Conservation (phyloP, 306 rosid species). For the Vigna radiata region DNA sequence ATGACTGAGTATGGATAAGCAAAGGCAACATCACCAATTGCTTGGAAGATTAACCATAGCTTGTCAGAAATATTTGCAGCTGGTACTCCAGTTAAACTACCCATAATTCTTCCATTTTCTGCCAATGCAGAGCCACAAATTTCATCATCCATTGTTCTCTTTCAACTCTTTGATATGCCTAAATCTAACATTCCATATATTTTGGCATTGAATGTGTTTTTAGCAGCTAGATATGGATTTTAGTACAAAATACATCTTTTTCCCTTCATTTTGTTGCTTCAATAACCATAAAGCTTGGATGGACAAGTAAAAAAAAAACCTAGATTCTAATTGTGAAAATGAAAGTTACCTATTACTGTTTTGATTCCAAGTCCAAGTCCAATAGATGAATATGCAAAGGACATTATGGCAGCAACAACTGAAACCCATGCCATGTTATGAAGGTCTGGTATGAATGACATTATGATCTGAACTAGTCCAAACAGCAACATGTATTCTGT, state of each 20-base stretch:
- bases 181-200: background rate
- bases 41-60: conserved; percentile 74
- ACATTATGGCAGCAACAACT: conserved; percentile 76
- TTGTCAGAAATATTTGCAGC: conserved; percentile 63
- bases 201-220: background rate
- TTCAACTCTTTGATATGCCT: background rate
- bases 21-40: conserved; percentile 85
- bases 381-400: conserved; percentile 70
- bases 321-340: conserved; percentile 12
- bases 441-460: conserved; percentile 86
- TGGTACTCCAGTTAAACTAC: conserved; percentile 74
- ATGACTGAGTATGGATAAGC: conserved; percentile 82
- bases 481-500: conserved; percentile 64
- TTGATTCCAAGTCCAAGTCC: conserved; percentile 79
- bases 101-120: conserved; percentile 79
- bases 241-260: conserved; percentile 23
- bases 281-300: conserved; percentile 18
- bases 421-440: conserved; percentile 85
- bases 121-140: conserved; percentile 40
- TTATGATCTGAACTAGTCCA: conserved; percentile 70
- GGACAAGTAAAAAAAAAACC: background rate
- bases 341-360: conserved; percentile 60
- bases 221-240: conserved; percentile 27
- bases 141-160: conserved; percentile 10
- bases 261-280: background rate